A percentile compares a stretch with the other conserved stretches of the same genome.
phyloP scores from a whole-genome alignment of 345 rosid genomes.

The Noccaea bulbosa region DNA sequence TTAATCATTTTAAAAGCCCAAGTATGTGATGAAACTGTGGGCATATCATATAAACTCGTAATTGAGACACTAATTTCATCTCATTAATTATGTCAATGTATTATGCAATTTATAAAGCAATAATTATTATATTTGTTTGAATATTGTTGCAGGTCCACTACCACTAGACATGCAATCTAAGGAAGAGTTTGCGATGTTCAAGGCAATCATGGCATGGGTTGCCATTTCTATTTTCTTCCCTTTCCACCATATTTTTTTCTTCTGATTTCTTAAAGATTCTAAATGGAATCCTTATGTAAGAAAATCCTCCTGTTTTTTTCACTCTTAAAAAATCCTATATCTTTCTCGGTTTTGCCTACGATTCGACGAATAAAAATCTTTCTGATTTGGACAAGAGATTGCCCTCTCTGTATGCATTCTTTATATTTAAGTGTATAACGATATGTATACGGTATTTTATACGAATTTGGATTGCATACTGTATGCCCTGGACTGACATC shows the following conservation, averaged over 20 bases:
- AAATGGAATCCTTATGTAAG: neutral
- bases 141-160: constrained; percentile 35
- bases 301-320: constrained; percentile 3
- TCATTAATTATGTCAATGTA: constrained; percentile 10
- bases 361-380: constrained; percentile 40
- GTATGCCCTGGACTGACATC: constrained; percentile 23
- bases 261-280: neutral
- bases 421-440: neutral
- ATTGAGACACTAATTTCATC: constrained; percentile 32
- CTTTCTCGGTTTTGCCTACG: constrained; percentile 36
- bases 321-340: neutral
- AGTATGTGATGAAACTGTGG: constrained; percentile 39
- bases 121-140: constrained; percentile 9
- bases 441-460: neutral
- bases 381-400: constrained; percentile 40
- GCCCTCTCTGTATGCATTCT: constrained; percentile 8
- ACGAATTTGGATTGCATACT: neutral
- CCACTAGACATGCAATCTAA: constrained; percentile 45
- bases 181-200: constrained; percentile 39
- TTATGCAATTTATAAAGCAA: constrained; percentile 28
- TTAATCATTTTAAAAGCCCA: neutral
- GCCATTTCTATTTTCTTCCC: constrained; percentile 31
- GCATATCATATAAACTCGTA: constrained; percentile 40
- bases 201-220: constrained; percentile 49
- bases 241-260: constrained; percentile 2